These are phyloP conservation scores for Russula sp. DNA, from an alignment of 768 basidiomycete species.

Conservation along the genomic window DNA sequence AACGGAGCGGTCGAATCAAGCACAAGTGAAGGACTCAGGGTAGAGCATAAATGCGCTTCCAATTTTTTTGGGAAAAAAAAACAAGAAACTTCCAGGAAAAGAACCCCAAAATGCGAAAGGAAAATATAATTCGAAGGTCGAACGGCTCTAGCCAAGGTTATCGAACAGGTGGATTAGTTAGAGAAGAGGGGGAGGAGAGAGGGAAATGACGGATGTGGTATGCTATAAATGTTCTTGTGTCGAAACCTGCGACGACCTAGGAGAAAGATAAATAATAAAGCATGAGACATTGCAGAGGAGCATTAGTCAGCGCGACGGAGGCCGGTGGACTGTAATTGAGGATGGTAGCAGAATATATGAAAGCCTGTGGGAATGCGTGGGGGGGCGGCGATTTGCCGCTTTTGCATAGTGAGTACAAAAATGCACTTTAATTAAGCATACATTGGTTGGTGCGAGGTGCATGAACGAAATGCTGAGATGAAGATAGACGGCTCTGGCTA, in stretches of 20 bases:
- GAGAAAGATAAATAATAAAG: conserved; percentile 7
- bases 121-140: background rate
- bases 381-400: background rate
- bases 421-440: conserved; percentile 12
- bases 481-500: conserved; percentile 9
- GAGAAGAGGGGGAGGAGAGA: background rate
- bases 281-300: background rate
- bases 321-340: background rate
- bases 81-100: background rate
- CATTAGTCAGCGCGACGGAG: conserved; percentile 4
- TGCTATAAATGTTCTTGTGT: conserved; percentile 9
- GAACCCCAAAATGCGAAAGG: background rate
- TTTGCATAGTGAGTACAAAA: conserved; percentile 20
- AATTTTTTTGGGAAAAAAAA: background rate
- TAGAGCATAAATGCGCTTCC: background rate
- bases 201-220: background rate
- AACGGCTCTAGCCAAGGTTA: background rate
- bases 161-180: background rate
- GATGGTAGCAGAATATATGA: conserved; percentile 6
- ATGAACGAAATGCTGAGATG: conserved; percentile 7
- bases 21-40: background rate
- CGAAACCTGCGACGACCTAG: conserved; percentile 16
- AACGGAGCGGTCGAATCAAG: background rate
- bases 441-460: conserved; percentile 1
- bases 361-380: background rate